Base-by-base conservation (phyloP, 495 filamentous ascomycete genomes). In the Ramalina peruviana region DNA sequence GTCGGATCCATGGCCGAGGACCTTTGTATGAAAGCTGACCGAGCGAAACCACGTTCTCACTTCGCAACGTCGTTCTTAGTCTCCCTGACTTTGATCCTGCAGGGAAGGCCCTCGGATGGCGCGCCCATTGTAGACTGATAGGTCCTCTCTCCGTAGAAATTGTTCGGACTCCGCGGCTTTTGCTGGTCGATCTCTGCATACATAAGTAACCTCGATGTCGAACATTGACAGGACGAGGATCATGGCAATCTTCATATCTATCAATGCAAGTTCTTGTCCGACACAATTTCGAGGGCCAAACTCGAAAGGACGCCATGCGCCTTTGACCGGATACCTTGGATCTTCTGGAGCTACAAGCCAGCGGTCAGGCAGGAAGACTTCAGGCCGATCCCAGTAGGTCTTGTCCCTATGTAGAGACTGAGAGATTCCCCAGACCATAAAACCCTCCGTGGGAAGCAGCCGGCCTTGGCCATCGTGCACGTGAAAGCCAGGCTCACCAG, bases 281-380 rank as follows among this genome's bases (percentile, higher is more conserved):
- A 76, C 71, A 40, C 74, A 75, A 42, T 63, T 65, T 26, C 71
- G 58, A 1, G 69, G 72, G 0, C 74, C 74, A 3, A 63, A 61
- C 57, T 71, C 66, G 36, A 76, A 76, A 1, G 72, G 63, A 16
- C 72, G 54, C 60, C 60, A 74, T 4, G 65, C 60, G 43, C 64
- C 66, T 37, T 64, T 53, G 30, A 19, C 36, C 23, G 23, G 23
- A 3, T 25, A 25, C 23, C 23, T 25, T 25, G 23, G 23, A 25
- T 17, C 33, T 6, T 13, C 30, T 13, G 30, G 30, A 10, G 1
- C 30, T 10, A 33, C 30, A 33, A 67, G 58, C 53, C 54, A 67
- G 13, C 67, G 60, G 36, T 66, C 62, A 1, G 67, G 67, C 23
- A 65, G 21, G 48, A 73, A 73, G 21, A 55, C 54, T 4, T 62